Evolutionary conservation across 805 yeast species (phyloP).

Genomic region (Saturnispora galanensis): DNA sequence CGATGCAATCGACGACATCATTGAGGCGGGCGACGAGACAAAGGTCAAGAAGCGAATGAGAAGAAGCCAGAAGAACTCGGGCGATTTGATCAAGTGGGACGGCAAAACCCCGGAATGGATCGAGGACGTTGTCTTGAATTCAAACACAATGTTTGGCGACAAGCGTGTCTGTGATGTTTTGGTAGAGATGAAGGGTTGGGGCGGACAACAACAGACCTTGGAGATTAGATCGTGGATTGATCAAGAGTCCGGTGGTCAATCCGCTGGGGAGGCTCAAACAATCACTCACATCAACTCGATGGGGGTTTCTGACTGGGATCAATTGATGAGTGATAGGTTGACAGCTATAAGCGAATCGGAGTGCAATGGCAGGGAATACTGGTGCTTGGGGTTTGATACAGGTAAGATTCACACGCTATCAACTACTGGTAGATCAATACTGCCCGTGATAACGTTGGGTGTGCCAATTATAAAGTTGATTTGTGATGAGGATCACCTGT

Average conservation of each 20-base stretch:
- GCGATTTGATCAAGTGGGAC: not conserved
- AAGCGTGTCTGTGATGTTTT: constrained; percentile 21
- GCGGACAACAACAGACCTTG: constrained; percentile 11
- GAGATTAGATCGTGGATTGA: constrained; percentile 16
- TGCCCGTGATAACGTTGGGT: constrained; percentile 47
- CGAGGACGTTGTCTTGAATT: constrained; percentile 17
- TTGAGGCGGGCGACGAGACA: constrained; percentile 20
- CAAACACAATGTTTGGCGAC: constrained; percentile 24
- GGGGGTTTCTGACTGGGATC: constrained; percentile 25
- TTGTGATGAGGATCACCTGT: constrained; percentile 26
- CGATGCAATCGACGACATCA: constrained; percentile 40
- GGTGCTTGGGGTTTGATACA: constrained; percentile 48
- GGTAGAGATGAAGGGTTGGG: constrained; percentile 6
- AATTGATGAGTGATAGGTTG: constrained; percentile 32
- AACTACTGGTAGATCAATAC: constrained; percentile 34
- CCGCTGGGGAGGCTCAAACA: constrained; percentile 29
- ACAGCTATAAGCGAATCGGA: constrained; percentile 26
- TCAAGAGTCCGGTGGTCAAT: constrained; percentile 20
- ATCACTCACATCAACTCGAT: constrained; percentile 16
- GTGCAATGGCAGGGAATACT: constrained; percentile 37
- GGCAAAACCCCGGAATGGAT: constrained; percentile 18
- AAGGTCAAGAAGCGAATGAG: constrained; percentile 21
- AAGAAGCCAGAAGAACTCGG: not conserved
- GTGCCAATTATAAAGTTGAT: constrained; percentile 31
- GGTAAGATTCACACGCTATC: constrained; percentile 43